These are phyloP conservation scores for Colletotrichum chlorophyti DNA, from an alignment of 2,329 filamentous ascomycete species.

Conservation along the genomic window DNA sequence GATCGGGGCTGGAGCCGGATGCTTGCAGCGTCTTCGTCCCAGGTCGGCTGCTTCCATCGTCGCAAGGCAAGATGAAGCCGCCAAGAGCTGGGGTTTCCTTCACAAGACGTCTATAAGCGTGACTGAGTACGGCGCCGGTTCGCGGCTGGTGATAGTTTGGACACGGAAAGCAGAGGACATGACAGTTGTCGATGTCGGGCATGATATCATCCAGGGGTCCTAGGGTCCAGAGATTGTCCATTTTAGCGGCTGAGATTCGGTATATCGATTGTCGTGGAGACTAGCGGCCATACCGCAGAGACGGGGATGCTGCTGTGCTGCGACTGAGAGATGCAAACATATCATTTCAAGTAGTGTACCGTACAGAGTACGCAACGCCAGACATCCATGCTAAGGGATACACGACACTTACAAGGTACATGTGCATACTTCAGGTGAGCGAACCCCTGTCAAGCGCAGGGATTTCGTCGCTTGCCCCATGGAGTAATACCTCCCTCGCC, in stretches of 20 bases:
- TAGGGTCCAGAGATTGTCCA: neutral
- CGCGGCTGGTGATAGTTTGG: neutral
- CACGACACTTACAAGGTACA: neutral
- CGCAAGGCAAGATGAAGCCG: neutral
- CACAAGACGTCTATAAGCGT: neutral
- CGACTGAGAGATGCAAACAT: neutral
- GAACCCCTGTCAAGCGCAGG: neutral
- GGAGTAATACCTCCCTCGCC: neutral
- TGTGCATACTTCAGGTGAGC: neutral
- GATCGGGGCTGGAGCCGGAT: neutral
- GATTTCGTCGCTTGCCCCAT: neutral
- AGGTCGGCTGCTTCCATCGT: neutral
- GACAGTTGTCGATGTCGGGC: neutral
- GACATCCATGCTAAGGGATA: neutral
- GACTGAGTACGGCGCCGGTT: neutral
- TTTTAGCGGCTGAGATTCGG: neutral
- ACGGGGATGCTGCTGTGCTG: neutral
- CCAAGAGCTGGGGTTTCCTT: neutral
- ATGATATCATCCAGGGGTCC: neutral
- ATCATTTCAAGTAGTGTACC: neutral
- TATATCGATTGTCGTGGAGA: neutral
- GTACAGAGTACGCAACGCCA: neutral
- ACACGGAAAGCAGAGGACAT: neutral
- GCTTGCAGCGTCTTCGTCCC: neutral
- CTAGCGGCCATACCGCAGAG: neutral